Evolutionary conservation across 257 asterid species (phyloP).

Genomic region (Orobanche coerulescens): DNA sequence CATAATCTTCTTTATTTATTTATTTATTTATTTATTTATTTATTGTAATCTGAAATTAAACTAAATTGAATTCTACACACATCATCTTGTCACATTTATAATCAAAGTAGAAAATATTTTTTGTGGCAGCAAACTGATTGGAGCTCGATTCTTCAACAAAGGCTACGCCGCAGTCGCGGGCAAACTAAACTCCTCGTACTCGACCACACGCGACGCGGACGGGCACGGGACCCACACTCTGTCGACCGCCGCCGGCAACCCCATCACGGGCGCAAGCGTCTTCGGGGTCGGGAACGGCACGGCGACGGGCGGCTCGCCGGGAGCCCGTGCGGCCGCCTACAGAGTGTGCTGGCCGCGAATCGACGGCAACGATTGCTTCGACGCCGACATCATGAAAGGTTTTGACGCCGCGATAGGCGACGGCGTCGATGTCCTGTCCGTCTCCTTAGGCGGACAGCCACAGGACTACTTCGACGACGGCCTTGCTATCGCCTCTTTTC

Average conservation of each 20-base stretch:
- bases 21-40: too few relatives aligned
- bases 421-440: constrained; percentile 64
- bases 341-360: constrained; percentile 70
- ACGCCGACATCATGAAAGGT: constrained; percentile 63
- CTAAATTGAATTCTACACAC: too few relatives aligned
- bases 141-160: constrained; percentile 58
- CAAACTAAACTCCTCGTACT: background rate
- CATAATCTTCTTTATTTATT: background rate
- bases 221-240: constrained; percentile 79
- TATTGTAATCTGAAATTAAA: too few relatives aligned
- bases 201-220: constrained; percentile 47
- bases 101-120: too few relatives aligned
- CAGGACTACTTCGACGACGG: constrained; percentile 34
- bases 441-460: constrained; percentile 55
- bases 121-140: constrained; percentile 89
- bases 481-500: constrained; percentile 72
- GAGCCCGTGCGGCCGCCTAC: constrained; percentile 67
- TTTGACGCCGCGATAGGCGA: constrained; percentile 67
- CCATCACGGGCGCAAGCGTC: constrained; percentile 48
- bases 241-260: constrained; percentile 70
- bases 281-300: constrained; percentile 70
- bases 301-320: constrained; percentile 74
- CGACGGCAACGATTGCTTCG: constrained; percentile 47
- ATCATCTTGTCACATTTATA: too few relatives aligned
- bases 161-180: constrained; percentile 29